These are phyloP conservation scores for Stachybotrys echinatus DNA, from an alignment of 2,329 filamentous ascomycete genomes.

Conservation along the genomic window DNA sequence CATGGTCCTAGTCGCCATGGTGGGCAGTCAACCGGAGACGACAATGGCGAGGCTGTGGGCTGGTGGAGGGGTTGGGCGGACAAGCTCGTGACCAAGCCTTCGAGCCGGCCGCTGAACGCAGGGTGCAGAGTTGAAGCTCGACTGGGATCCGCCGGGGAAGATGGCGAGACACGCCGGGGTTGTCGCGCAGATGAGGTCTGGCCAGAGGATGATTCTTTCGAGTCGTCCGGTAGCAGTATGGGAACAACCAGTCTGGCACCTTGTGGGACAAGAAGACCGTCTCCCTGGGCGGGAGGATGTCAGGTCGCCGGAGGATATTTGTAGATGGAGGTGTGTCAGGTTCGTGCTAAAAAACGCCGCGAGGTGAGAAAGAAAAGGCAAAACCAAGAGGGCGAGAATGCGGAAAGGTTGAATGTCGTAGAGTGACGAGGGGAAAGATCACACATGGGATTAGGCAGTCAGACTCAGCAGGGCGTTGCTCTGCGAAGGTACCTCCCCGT, in stretches of 20 bases:
- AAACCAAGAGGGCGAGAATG: slow-evolving; percentile 7
- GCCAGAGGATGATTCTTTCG: neutral
- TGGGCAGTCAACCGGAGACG: slow-evolving; percentile 4
- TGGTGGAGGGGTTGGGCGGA: neutral
- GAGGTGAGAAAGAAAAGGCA: neutral
- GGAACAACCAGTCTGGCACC: no score
- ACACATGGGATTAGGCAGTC: slow-evolving; percentile 19
- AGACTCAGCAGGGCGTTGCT: slow-evolving; percentile 17
- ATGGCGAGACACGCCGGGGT: neutral
- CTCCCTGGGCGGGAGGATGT: neutral
- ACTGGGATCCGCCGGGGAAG: neutral
- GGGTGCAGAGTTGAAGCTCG: neutral
- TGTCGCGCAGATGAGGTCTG: neutral
- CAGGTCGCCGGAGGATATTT: neutral
- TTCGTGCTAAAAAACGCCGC: neutral
- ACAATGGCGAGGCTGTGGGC: neutral
- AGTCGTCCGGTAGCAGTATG: neutral
- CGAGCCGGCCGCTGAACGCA: neutral
- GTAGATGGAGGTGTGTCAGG: no score
- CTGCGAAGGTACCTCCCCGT: no score
- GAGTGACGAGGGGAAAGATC: neutral
- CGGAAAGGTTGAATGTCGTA: neutral
- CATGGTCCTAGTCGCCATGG: slow-evolving; percentile 30
- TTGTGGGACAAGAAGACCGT: neutral
- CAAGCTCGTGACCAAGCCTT: neutral